Evolutionary conservation across 768 basidiomycete genomes (phyloP).

Genomic region (Phlebiopsis flavidoalba): DNA sequence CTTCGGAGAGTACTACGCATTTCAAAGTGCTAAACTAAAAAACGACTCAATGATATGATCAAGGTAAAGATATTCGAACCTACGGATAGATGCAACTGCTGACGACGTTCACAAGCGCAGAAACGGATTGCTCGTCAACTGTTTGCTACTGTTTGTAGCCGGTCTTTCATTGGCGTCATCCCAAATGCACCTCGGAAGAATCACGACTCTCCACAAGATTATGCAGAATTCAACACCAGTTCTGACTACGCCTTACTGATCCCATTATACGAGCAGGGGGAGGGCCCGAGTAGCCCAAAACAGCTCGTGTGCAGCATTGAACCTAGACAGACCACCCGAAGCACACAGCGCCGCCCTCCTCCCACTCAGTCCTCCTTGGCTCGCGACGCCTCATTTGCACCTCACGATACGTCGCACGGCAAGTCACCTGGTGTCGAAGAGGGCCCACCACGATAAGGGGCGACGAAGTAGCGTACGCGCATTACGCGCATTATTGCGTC

Average conservation of each 20-base stretch:
- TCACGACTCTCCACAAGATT: background rate
- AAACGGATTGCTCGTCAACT: background rate
- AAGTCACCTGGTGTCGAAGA: background rate
- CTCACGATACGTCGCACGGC: background rate
- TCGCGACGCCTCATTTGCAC: too few species aligned
- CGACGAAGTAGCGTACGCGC: background rate
- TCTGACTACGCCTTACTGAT: background rate
- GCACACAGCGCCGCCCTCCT: background rate
- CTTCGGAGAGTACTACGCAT: conserved; percentile 19
- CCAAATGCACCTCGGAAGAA: background rate
- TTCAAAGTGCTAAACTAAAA: background rate
- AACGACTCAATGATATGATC: background rate
- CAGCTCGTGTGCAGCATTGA: background rate
- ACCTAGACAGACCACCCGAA: background rate
- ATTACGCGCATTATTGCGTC: too few species aligned
- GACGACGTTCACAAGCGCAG: background rate
- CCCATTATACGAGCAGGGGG: background rate
- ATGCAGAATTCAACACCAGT: background rate
- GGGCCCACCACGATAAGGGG: background rate
- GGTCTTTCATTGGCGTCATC: background rate
- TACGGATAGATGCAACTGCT: background rate
- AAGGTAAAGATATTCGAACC: background rate
- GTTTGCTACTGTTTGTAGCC: background rate
- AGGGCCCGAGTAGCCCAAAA: background rate
- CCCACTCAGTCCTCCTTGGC: background rate